Evolutionary conservation across 106 monocot species (phyloP).

Genomic region (Dendrobium chrysotoxum): DNA sequence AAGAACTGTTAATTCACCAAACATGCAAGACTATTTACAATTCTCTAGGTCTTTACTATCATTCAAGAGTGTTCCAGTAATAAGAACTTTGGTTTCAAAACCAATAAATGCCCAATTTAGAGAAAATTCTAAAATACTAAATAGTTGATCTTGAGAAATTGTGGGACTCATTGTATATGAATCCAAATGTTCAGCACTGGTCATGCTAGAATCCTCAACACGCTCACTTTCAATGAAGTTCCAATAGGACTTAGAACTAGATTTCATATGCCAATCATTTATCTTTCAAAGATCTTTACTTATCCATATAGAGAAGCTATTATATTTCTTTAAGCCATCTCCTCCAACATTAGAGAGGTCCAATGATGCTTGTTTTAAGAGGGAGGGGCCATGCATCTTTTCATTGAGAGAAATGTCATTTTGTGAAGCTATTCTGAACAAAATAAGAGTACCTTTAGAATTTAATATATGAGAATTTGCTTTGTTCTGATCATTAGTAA

Average conservation of each 20-base stretch:
- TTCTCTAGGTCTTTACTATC: constrained; percentile 37
- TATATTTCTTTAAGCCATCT: too few species aligned
- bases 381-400: too few species aligned
- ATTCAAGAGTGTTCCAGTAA: constrained; percentile 66
- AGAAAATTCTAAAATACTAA: constrained; percentile 50
- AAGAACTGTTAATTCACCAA: constrained; percentile 76
- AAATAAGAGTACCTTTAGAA: too few species aligned
- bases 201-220: constrained; percentile 39
- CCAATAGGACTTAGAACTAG: constrained; percentile 51
- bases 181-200: constrained; percentile 24
- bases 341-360: too few species aligned
- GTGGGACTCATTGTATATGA: constrained; percentile 39
- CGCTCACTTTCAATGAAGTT: constrained; percentile 31
- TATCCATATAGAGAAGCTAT: too few species aligned
- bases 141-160: constrained; percentile 49
- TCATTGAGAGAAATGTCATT: too few species aligned
- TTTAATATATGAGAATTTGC: neutral
- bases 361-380: too few species aligned
- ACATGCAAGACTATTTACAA: constrained; percentile 81
- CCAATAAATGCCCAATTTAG: constrained; percentile 35
- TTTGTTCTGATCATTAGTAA: neutral
- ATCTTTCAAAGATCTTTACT: too few species aligned
- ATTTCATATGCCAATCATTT: constrained; percentile 35
- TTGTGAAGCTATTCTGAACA: too few species aligned
- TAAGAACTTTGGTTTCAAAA: constrained; percentile 28